Conservation (phyloP, 257 asterid species). For the Rhazya stricta region DNA sequence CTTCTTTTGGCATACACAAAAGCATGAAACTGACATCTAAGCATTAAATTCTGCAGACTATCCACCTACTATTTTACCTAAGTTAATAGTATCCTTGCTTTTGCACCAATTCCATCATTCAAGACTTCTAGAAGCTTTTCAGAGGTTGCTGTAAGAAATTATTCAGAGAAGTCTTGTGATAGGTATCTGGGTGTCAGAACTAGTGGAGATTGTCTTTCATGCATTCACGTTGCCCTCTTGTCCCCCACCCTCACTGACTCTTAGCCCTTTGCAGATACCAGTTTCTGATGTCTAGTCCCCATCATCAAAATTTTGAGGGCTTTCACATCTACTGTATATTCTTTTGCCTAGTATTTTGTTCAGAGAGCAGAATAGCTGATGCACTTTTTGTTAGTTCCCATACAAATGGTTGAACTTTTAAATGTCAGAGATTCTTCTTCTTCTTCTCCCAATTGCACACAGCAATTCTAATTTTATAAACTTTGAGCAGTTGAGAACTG, state of each 20-base stretch:
- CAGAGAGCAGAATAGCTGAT: neutral
- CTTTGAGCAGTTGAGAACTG: constrained; percentile 74
- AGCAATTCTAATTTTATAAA: constrained; percentile 7
- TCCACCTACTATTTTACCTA: too few species aligned
- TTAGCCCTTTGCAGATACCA: neutral
- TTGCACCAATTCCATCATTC: too few species aligned
- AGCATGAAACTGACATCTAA: too few species aligned
- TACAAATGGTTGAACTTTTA: neutral
- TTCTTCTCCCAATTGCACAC: neutral
- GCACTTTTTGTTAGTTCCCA: neutral
- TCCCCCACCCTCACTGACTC: neutral
- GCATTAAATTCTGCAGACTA: too few species aligned
- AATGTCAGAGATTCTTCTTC: neutral
- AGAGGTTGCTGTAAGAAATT: neutral
- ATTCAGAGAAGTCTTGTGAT: neutral
- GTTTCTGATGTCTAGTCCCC: neutral
- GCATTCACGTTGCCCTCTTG: neutral
- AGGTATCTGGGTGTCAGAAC: neutral
- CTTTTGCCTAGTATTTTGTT: neutral
- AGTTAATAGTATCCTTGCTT: too few species aligned
- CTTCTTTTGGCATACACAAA: too few species aligned
- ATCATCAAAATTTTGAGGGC: neutral
- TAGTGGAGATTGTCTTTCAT: too few species aligned
- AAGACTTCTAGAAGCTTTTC: too few species aligned
- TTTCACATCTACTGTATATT: neutral